Evolutionary conservation across 2,329 filamentous ascomycete genomes (phyloP).

Genomic region (Ophiocordyceps camponoti-saundersi): DNA sequence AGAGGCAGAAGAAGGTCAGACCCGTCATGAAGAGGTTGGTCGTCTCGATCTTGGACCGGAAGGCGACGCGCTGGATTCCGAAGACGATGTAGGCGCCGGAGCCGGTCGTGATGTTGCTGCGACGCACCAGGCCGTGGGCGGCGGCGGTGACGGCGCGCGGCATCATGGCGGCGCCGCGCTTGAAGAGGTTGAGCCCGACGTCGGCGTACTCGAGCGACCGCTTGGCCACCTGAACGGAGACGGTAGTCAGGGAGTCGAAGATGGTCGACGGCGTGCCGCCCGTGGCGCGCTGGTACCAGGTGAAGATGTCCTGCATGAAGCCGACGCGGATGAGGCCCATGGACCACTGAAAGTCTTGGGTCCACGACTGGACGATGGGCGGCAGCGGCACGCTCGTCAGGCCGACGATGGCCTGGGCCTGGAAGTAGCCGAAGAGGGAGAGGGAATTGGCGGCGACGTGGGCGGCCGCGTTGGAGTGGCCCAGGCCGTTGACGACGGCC

Average conservation of each 20-base stretch:
- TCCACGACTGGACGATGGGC: conserved; percentile 83
- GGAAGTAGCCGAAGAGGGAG: conserved; percentile 90
- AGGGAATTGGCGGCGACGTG: conserved; percentile 88
- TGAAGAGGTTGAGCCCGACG: conserved; percentile 26
- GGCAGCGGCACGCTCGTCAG: conserved; percentile 68
- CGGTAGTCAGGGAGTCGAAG: conserved; percentile 54
- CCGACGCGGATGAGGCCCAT: conserved; percentile 82
- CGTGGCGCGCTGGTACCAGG: conserved; percentile 91
- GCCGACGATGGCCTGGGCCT: conserved; percentile 81
- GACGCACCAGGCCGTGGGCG: conserved; percentile 27
- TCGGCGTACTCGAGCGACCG: conserved; percentile 23
- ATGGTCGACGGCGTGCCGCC: conserved; percentile 70
- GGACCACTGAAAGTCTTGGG: conserved; percentile 95
- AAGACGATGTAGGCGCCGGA: conserved; percentile 47
- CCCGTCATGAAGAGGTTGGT: conserved; percentile 92
- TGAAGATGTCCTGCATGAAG: conserved; percentile 81
- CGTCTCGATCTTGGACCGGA: conserved; percentile 55
- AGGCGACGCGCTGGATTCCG: conserved; percentile 81
- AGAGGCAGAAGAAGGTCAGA: conserved; percentile 73
- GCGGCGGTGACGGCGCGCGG: conserved; percentile 17
- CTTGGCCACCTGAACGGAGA: conserved; percentile 73
- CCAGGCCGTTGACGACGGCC: conserved; percentile 74
- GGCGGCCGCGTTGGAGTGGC: conserved; percentile 84
- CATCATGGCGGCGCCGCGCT: conserved; percentile 37
- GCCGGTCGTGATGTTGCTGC: conserved; percentile 33